Evolutionary conservation across 1,284 basidiomycete species (phyloP), one percentile per base, ranked within the genome.

Genomic region (Fomitiporia mediterranea): DNA sequence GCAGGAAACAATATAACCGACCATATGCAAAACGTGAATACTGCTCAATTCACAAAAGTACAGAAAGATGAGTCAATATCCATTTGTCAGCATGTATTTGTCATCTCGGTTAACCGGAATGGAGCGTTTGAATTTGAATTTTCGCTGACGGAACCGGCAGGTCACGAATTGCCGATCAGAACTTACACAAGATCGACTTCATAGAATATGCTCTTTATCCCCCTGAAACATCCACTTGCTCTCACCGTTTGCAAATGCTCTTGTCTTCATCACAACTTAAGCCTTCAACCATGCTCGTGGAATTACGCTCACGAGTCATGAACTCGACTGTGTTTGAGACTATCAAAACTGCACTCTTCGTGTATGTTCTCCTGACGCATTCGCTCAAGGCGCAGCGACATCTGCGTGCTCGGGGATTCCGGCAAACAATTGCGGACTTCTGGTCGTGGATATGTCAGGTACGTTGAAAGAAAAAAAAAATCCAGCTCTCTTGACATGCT

Each of bases 361-460:
- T 82, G 43, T 91, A 89, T 68, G 69, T 90, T 54, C 35, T 88
- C 23, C 63, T 78, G 15, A 76, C 71, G 2, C 76, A 82, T 17
- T 65, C 70, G 7, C 57, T 83, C 47, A 84, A 81, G 62, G 68
- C 72, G 1, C 76, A 81, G 43, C 76, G 90, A 28, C 90, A 94
- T 69, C 63, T 94, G n/a, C 77, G 82, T 19, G 92, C 90, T 0
- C 76, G 88, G 53, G 91, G 91, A 0, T 55, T 89, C 51, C 51
- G 70, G 0, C 67, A 73, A 7, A 79, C 79, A 13, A 56, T 74
- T n/a, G 68, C 63, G 13, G 84, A 89, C 51, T 62, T 80, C n/a
- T 86, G 81, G 65, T 70, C 65, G 54, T 84, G 77, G 77, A 66
- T 80, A 19, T 72, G 77, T 15, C 77, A 81, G 71, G 86, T 86